A percentile compares a stretch with the other conserved stretches of the same genome.
phyloP scores from a whole-genome alignment of 345 rosid genomes.

The Arabis alpina region DNA sequence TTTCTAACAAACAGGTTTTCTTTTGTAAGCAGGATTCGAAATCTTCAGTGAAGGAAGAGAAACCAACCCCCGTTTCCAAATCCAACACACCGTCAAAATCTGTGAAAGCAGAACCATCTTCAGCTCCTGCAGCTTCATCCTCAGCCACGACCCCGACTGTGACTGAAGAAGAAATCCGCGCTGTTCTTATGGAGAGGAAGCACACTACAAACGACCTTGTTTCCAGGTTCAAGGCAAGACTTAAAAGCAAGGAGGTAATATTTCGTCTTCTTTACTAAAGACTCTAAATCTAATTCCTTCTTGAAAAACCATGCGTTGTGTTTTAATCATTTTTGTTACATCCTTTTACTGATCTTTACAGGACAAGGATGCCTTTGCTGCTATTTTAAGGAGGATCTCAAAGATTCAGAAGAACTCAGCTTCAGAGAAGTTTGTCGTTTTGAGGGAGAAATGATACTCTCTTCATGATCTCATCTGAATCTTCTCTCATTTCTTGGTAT shows the following conservation, averaged over 20 bases:
- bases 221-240: conserved; percentile 76
- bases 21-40: conserved; percentile 56
- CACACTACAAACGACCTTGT: conserved; percentile 93
- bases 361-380: conserved; percentile 89
- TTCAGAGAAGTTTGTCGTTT: conserved; percentile 67
- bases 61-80: conserved; percentile 45
- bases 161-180: conserved; percentile 88
- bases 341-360: conserved; percentile 39
- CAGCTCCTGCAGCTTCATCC: conserved; percentile 52
- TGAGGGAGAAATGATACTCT: conserved; percentile 60
- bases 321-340: not conserved
- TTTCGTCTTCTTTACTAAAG: not conserved
- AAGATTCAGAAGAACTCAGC: conserved; percentile 86
- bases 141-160: conserved; percentile 65
- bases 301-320: conserved; percentile 4
- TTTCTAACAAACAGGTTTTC: not conserved
- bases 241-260: conserved; percentile 67
- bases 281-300: not conserved
- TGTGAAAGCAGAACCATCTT: conserved; percentile 38
- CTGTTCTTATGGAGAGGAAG: conserved; percentile 74
- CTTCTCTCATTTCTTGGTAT: not conserved
- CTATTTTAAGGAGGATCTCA: conserved; percentile 76
- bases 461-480: conserved; percentile 3
- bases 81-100: conserved; percentile 50
- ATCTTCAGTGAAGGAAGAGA: conserved; percentile 58